A percentile compares a stretch with the other conserved stretches of the same genome.
Evolutionary conservation across 108 stramenopile genomes (phyloP).

Genomic region (Fragilariopsis cylindrus): DNA sequence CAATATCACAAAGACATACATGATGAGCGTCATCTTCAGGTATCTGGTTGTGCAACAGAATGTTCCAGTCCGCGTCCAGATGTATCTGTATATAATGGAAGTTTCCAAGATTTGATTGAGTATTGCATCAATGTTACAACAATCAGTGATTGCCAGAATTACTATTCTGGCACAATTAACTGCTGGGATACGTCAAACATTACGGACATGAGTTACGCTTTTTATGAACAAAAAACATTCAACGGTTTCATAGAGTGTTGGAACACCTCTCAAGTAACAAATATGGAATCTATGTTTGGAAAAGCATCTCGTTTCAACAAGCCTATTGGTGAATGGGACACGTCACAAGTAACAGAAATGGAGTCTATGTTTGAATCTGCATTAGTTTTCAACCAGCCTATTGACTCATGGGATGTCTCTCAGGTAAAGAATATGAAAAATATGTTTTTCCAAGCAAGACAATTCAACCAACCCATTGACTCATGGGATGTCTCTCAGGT

Average conservation of each 20-base stretch:
- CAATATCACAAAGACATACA: too few relatives aligned
- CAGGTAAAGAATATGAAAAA: slow-evolving; percentile 13
- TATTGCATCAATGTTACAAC: too few relatives aligned
- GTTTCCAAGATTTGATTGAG: too few relatives aligned
- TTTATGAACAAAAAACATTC: slow-evolving; percentile 19
- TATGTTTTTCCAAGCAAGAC: slow-evolving; percentile 27
- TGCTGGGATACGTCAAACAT: slow-evolving; percentile 38
- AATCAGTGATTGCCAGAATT: too few relatives aligned
- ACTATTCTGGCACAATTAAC: not conserved
- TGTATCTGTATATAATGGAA: too few relatives aligned
- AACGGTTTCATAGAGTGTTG: slow-evolving; percentile 20
- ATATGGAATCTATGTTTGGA: slow-evolving; percentile 39
- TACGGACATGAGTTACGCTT: slow-evolving; percentile 27
- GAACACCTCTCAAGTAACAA: slow-evolving; percentile 4
- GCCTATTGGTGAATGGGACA: slow-evolving; percentile 25
- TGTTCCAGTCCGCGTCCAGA: too few relatives aligned
- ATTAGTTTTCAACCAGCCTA: slow-evolving; percentile 31
- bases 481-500: slow-evolving; percentile 14
- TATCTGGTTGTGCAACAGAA: too few relatives aligned
- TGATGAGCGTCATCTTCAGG: too few relatives aligned
- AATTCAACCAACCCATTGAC: slow-evolving; percentile 39
- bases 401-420: slow-evolving; percentile 28
- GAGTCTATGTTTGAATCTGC: slow-evolving; percentile 33
- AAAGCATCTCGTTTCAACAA: slow-evolving; percentile 22
- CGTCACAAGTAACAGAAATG: slow-evolving; percentile 28